phyloP scores from a whole-genome alignment of 2,329 filamentous ascomycete genomes.

The Trichoderma sp. region DNA sequence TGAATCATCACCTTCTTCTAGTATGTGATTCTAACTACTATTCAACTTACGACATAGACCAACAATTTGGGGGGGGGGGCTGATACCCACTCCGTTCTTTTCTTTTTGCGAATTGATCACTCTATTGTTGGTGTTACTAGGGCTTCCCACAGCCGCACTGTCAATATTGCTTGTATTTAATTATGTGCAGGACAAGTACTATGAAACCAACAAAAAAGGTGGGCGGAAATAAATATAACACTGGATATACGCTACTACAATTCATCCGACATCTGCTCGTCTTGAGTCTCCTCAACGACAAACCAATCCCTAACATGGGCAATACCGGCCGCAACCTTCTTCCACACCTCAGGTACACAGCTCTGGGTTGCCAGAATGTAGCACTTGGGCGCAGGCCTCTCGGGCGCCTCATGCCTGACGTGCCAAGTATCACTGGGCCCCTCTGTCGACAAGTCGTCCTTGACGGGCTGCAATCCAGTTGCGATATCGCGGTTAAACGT shows the following conservation, averaged over 20 bases:
- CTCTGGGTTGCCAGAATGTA: slow-evolving; percentile 55
- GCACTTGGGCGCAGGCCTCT: slow-evolving; percentile 50
- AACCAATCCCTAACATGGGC: slow-evolving; percentile 46
- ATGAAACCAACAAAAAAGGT: not conserved
- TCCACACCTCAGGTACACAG: slow-evolving; percentile 53
- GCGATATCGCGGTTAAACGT: slow-evolving; percentile 53
- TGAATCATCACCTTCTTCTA: no score
- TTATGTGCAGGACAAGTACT: not conserved
- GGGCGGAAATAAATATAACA: not conserved
- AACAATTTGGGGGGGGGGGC: no score
- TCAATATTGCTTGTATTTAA: not conserved
- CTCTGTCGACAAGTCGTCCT: slow-evolving; percentile 48
- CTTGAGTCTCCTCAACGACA: slow-evolving; percentile 26
- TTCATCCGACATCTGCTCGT: slow-evolving; percentile 7
- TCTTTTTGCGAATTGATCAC: no score
- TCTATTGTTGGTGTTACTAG: not conserved
- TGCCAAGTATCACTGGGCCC: slow-evolving; percentile 59
- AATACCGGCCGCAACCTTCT: slow-evolving; percentile 47
- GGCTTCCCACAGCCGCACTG: not conserved
- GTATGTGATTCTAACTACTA: no score
- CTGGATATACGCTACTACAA: not conserved
- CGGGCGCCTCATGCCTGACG: slow-evolving; percentile 49
- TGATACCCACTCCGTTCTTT: not conserved
- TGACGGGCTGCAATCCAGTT: slow-evolving; percentile 50
- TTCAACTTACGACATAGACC: no score